phyloP scores from a whole-genome alignment of 441 rosid genomes.

The Populus hybrid region DNA sequence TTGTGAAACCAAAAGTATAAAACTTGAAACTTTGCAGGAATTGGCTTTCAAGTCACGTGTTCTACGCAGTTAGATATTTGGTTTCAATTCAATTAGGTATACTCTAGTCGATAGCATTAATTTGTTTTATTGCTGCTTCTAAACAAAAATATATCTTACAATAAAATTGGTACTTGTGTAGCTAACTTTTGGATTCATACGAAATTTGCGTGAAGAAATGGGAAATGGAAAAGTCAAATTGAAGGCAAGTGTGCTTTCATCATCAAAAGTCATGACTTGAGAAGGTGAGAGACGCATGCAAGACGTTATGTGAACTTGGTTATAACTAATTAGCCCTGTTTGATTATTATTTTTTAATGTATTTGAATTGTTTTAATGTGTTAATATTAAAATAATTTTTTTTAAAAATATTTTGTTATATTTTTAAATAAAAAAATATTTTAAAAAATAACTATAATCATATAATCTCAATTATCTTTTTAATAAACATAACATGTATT shows the following conservation, averaged over 20 bases:
- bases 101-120: background rate
- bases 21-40: no score
- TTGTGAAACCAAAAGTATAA: background rate
- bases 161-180: background rate
- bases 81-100: no score
- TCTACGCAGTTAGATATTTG: background rate
- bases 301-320: conserved; percentile 10
- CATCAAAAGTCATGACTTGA: conserved; percentile 17
- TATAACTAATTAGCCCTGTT: background rate
- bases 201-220: background rate
- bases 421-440: no score
- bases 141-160: background rate
- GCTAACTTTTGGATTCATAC: background rate
- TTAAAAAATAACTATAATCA: no score
- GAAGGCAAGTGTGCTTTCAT: conserved; percentile 25
- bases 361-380: no score
- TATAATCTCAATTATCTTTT: background rate
- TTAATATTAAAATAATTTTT: no score
- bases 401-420: no score
- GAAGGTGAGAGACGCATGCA: background rate
- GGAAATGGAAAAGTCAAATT: conserved; percentile 2
- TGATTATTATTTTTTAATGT: no score
- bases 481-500: conserved; percentile 1
- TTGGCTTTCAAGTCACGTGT: background rate
- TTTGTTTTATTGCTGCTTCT: background rate